A percentile compares a stretch with the other conserved stretches of the same genome.
Conservation (phyloP, 768 basidiomycete species). For the Trametes coccinea region DNA sequence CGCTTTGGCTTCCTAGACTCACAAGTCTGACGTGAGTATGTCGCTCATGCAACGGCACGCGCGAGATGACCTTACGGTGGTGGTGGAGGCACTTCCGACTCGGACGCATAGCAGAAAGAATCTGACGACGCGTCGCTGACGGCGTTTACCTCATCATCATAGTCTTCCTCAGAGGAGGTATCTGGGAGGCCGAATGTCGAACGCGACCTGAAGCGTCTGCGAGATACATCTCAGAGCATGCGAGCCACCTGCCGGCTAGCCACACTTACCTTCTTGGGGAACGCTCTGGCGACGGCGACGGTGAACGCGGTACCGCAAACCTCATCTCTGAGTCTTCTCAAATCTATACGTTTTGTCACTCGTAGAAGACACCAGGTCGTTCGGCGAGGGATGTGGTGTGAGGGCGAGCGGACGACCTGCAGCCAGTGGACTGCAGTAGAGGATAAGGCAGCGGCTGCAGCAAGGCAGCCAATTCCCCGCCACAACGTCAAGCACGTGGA, state of each 20-base stretch:
- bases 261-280: conserved; percentile 35
- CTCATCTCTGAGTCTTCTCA: conserved; percentile 40
- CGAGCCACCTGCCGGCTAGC: neutral
- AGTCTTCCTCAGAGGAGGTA: conserved; percentile 46
- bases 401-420: no score
- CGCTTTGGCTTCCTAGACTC: conserved; percentile 26
- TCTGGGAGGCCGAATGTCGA: conserved; percentile 60
- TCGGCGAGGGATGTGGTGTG: no score
- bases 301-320: conserved; percentile 54
- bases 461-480: neutral
- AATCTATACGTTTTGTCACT: no score
- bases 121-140: conserved; percentile 36
- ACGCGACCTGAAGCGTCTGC: conserved; percentile 34
- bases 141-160: conserved; percentile 45
- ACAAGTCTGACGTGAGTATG: neutral
- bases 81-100: conserved; percentile 39
- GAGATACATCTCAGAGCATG: conserved; percentile 8
- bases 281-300: conserved; percentile 46
- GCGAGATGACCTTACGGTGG: conserved; percentile 37
- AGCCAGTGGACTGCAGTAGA: no score
- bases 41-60: neutral
- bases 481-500: neutral
- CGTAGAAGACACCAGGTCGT: neutral
- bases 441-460: neutral
- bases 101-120: conserved; percentile 46